Conservation (phyloP, 768 basidiomycete genomes). For the Lactarius akahatsu region DNA sequence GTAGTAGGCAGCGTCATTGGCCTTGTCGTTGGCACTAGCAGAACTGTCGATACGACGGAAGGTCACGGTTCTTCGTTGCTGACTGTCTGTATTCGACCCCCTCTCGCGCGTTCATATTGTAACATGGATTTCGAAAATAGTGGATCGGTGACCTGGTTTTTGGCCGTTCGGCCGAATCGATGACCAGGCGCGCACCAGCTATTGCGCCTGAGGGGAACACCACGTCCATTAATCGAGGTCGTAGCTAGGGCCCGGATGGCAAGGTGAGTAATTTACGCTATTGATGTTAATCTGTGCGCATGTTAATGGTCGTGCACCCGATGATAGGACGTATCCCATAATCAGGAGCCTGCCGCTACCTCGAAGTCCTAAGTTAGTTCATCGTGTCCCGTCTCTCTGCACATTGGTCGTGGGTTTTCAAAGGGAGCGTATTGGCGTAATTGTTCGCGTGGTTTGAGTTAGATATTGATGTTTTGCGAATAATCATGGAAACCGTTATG, state of each 20-base stretch:
- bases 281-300: neutral
- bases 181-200: neutral
- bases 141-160: conserved; percentile 4
- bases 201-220: conserved; percentile 8
- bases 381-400: neutral
- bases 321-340: conserved; percentile 17
- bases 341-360: neutral
- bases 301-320: neutral
- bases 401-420: neutral
- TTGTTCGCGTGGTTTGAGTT: neutral
- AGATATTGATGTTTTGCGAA: neutral
- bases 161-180: conserved; percentile 11
- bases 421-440: neutral
- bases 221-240: neutral
- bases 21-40: neutral
- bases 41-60: neutral
- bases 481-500: neutral
- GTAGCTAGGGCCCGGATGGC: conserved; percentile 10
- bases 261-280: neutral
- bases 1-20: neutral
- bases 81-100: conserved; percentile 4
- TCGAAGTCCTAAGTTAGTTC: neutral
- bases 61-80: neutral
- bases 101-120: neutral
- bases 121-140: neutral